phyloP scores from a whole-genome alignment of 2,329 filamentous ascomycete species.

The Beauveria rudraprayagi region DNA sequence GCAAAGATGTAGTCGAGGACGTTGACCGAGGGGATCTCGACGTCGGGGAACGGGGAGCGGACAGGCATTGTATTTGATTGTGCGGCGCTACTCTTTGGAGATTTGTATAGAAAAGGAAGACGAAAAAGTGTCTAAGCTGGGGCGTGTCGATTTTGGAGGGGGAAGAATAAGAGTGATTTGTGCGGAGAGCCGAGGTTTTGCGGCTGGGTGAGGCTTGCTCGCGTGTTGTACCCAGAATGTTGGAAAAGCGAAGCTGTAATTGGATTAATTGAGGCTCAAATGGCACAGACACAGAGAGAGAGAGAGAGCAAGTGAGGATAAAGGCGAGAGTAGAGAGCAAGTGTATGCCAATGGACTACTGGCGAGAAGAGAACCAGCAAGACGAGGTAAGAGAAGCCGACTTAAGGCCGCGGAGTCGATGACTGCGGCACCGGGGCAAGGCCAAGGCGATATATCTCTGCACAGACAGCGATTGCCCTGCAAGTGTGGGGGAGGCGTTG shows the following conservation, averaged over 20 bases:
- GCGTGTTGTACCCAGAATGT: background rate
- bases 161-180: background rate
- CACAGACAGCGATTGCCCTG: too few species aligned
- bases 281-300: background rate
- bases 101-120: background rate
- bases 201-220: background rate
- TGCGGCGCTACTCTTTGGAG: background rate
- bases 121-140: background rate
- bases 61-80: conserved; percentile 27
- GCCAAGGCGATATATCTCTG: too few species aligned
- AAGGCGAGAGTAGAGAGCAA: background rate
- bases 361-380: too few species aligned
- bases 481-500: too few species aligned
- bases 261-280: background rate
- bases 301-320: too few species aligned
- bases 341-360: too few species aligned
- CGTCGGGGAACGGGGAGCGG: conserved; percentile 32
- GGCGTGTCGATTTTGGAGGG: too few species aligned
- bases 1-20: conserved; percentile 31
- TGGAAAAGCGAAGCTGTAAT: background rate
- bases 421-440: too few species aligned
- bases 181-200: background rate
- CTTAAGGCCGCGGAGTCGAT: too few species aligned
- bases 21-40: conserved; percentile 39
- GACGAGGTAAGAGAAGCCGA: too few species aligned